Evolutionary conservation across 1,284 basidiomycete species (phyloP).

Genomic region (Fomitopsis palustris): DNA sequence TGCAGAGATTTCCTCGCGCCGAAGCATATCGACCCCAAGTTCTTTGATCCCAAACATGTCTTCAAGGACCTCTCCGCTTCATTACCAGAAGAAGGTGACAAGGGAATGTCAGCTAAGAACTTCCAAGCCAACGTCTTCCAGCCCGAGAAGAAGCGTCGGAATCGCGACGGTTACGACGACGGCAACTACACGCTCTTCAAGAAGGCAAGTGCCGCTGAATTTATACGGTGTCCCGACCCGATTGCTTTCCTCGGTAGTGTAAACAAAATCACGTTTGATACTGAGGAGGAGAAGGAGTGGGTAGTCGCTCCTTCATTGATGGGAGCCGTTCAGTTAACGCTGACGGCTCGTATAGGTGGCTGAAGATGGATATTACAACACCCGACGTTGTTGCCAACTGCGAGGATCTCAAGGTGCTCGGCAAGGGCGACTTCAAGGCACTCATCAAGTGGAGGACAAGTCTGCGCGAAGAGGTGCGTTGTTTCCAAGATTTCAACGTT

Average conservation of each 20-base stretch:
- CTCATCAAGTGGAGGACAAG: slow-evolving; percentile 89
- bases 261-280: slow-evolving; percentile 82
- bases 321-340: not conserved
- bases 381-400: slow-evolving; percentile 81
- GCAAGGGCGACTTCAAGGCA: slow-evolving; percentile 95
- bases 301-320: slow-evolving; percentile 14
- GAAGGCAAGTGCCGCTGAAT: slow-evolving; percentile 69
- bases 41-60: slow-evolving; percentile 96
- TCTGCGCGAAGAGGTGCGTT: slow-evolving; percentile 75
- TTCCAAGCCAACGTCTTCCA: slow-evolving; percentile 90
- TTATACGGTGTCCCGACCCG: slow-evolving; percentile 72
- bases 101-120: slow-evolving; percentile 53
- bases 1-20: slow-evolving; percentile 96
- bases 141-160: slow-evolving; percentile 93
- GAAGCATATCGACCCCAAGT: slow-evolving; percentile 95
- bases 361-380: slow-evolving; percentile 70
- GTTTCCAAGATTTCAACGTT: not conserved
- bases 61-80: slow-evolving; percentile 85
- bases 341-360: slow-evolving; percentile 49
- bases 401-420: slow-evolving; percentile 93
- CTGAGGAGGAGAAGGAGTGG: slow-evolving; percentile 83
- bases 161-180: slow-evolving; percentile 95
- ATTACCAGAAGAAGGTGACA: slow-evolving; percentile 45
- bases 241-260: slow-evolving; percentile 79
- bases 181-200: slow-evolving; percentile 93